Evolutionary conservation across 2,329 filamentous ascomycete genomes (phyloP).

Genomic region (Monosporascus sp.): DNA sequence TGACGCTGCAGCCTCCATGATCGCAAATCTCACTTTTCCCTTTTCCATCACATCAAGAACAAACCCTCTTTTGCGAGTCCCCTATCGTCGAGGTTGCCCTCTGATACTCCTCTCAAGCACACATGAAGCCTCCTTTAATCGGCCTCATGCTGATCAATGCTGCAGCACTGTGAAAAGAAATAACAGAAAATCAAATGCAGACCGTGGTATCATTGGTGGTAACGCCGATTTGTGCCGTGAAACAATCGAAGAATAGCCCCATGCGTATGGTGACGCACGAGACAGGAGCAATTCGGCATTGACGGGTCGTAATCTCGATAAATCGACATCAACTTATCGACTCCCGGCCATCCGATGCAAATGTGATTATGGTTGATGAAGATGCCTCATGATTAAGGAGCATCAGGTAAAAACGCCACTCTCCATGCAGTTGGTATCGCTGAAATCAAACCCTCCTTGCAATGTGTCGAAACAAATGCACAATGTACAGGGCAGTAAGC

Average conservation of each 20-base stretch:
- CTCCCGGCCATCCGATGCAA: slow-evolving; percentile 10
- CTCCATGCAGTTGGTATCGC: slow-evolving; percentile 28
- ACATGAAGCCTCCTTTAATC: neutral
- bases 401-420: slow-evolving; percentile 24
- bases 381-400: slow-evolving; percentile 22
- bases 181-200: slow-evolving; percentile 21
- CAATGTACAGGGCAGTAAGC: slow-evolving; percentile 23
- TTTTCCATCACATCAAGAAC: neutral
- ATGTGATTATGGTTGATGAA: slow-evolving; percentile 18
- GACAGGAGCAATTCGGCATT: slow-evolving; percentile 10
- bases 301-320: slow-evolving; percentile 8
- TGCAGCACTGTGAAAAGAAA: neutral
- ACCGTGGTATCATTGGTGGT: slow-evolving; percentile 29
- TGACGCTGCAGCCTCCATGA: neutral
- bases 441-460: slow-evolving; percentile 25
- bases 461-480: slow-evolving; percentile 25
- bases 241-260: slow-evolving; percentile 17
- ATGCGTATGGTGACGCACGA: slow-evolving; percentile 10
- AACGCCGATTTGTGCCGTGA: slow-evolving; percentile 25
- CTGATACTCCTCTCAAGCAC: neutral
- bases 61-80: neutral
- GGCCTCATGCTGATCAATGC: neutral
- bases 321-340: slow-evolving; percentile 5
- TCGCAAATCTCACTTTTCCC: neutral
- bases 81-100: neutral